Percentiles rank a stretch among this genome's conserved stretches.
Conservation (phyloP, 2,329 filamentous ascomycete species). For the Exophiala lecanii-corni region DNA sequence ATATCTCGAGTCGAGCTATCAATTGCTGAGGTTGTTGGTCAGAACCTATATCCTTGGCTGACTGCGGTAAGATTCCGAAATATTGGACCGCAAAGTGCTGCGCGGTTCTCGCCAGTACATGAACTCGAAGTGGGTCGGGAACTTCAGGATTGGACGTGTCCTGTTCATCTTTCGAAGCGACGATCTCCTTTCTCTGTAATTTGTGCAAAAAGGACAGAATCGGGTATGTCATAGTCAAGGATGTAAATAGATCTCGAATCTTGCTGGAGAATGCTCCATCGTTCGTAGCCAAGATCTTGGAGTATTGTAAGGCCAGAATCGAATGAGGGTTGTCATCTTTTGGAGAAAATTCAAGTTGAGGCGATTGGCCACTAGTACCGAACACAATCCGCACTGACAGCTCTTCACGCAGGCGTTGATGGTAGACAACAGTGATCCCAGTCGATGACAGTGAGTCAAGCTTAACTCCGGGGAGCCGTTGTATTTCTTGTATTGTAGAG, state of each 20-base stretch:
- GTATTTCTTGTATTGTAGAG: slow-evolving; percentile 20
- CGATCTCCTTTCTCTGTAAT: slow-evolving; percentile 16
- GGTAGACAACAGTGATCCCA: slow-evolving; percentile 20
- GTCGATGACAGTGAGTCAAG: slow-evolving; percentile 17
- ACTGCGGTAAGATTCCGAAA: slow-evolving; percentile 13
- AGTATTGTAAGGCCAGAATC: slow-evolving; percentile 12
- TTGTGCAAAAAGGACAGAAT: slow-evolving; percentile 37
- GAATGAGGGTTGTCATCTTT: slow-evolving; percentile 19
- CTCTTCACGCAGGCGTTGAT: slow-evolving; percentile 9
- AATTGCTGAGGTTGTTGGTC: slow-evolving; percentile 13
- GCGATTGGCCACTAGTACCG: slow-evolving; percentile 3
- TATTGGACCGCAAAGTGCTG: slow-evolving; percentile 23
- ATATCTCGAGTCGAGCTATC: slow-evolving; percentile 24
- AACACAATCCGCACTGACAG: slow-evolving; percentile 13
- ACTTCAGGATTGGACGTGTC: slow-evolving; percentile 1
- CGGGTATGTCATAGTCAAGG: slow-evolving; percentile 39
- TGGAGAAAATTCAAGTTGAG: slow-evolving; percentile 20
- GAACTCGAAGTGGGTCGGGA: slow-evolving; percentile 16
- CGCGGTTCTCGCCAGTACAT: slow-evolving; percentile 19
- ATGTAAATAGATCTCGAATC: slow-evolving; percentile 19
- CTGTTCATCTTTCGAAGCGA: neutral
- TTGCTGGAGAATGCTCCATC: slow-evolving; percentile 14
- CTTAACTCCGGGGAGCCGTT: slow-evolving; percentile 15
- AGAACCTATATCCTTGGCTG: slow-evolving; percentile 10
- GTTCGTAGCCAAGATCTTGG: slow-evolving; percentile 10